Evolutionary conservation across 176 grass and related monocot species (phyloP).

Genomic region (Leersia perrieri): DNA sequence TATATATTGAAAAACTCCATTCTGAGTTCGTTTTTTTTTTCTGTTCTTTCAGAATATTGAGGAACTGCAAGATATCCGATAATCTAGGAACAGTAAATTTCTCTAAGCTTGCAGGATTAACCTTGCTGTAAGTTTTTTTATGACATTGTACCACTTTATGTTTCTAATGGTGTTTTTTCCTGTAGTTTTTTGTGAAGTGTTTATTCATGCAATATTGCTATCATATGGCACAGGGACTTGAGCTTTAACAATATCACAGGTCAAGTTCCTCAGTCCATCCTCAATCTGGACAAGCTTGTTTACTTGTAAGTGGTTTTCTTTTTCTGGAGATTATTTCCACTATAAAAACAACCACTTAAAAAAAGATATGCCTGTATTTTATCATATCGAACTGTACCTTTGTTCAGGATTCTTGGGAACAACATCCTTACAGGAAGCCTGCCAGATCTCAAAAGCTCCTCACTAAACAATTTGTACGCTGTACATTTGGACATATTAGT

Average conservation of each 20-base stretch:
- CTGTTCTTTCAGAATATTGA: constrained; percentile 58
- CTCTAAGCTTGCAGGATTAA: constrained; percentile 41
- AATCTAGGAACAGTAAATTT: constrained; percentile 53
- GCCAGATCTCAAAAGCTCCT: constrained; percentile 43
- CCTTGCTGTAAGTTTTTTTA: constrained; percentile 45
- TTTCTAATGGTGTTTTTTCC: background rate
- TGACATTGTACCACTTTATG: background rate
- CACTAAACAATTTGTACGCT: constrained; percentile 71
- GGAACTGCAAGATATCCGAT: constrained; percentile 76
- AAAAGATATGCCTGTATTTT: background rate
- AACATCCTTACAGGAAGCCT: constrained; percentile 78
- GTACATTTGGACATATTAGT: background rate
- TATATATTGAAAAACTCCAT: background rate
- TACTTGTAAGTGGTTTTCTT: constrained; percentile 58
- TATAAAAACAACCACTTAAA: background rate
- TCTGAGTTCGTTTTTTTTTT: background rate
- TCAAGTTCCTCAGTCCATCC: constrained; percentile 63
- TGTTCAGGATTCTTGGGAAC: constrained; percentile 83
- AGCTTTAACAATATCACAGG: constrained; percentile 95
- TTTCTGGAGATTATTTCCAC: background rate
- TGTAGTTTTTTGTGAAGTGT: background rate
- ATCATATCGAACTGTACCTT: background rate
- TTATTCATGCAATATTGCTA: background rate
- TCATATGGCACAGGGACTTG: constrained; percentile 55
- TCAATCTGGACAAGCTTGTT: constrained; percentile 47